Conservation (phyloP, 2,329 filamentous ascomycete species). For the Colletotrichum falcatum region DNA sequence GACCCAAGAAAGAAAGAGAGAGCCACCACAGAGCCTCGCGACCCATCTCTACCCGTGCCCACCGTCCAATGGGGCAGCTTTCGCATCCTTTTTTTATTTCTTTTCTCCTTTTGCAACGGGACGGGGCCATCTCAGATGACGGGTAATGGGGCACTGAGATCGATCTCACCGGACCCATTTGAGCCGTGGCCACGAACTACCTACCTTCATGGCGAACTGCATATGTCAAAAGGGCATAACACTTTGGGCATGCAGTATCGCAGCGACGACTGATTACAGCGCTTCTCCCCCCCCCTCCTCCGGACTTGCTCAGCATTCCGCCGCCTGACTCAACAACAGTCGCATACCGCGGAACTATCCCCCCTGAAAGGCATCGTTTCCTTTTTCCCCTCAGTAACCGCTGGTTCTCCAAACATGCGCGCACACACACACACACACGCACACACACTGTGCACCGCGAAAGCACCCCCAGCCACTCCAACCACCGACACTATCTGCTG, state of each 20-base stretch:
- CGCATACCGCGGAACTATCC: constrained; percentile 25
- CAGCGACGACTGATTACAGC: background rate
- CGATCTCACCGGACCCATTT: constrained; percentile 38
- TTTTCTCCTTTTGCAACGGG: constrained; percentile 20
- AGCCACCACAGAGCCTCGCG: constrained; percentile 36
- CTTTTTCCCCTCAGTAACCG: background rate
- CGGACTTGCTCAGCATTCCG: constrained; percentile 11
- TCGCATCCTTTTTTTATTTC: constrained; percentile 12
- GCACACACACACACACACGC: background rate
- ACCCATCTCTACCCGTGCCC: constrained; percentile 39
- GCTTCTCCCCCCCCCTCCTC: background rate
- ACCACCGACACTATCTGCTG: constrained; percentile 11
- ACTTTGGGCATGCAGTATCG: background rate
- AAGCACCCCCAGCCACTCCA: constrained; percentile 26
- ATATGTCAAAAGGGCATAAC: constrained; percentile 5
- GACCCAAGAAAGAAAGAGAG: constrained; percentile 23
- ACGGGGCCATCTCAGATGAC: constrained; percentile 39
- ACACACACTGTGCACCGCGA: background rate
- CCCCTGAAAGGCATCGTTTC: constrained; percentile 20
- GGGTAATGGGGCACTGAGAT: constrained; percentile 40
- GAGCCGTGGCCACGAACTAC: constrained; percentile 30
- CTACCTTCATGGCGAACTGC: constrained; percentile 5
- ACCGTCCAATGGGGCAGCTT: constrained; percentile 34
- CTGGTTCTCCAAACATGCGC: background rate
- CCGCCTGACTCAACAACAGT: constrained; percentile 22